Evolutionary conservation across 2,329 filamentous ascomycete species (phyloP), one percentile per base, ranked within the genome.

Genomic region (Albophoma yamanashiensis): DNA sequence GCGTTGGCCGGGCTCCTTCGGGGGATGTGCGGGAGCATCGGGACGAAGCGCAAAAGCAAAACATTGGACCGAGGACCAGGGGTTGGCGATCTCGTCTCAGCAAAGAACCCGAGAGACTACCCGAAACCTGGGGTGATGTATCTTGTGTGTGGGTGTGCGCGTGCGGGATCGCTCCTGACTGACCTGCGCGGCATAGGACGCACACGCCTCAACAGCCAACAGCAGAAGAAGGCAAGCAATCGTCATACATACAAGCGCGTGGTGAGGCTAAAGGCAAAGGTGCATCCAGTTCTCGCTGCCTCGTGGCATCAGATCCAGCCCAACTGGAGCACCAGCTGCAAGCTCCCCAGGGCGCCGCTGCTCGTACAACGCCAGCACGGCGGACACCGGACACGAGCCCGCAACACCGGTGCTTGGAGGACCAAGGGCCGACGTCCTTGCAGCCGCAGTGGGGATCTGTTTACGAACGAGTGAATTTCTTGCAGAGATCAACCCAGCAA

Each of bases 31-130:
- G 55, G 39, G 55, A 31, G 40, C 17, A 27, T 57, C 55, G 55
- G 55, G 55, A 57, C 55, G 55, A 57, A 36, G 55, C 55, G 55
- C 55, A 57, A 36, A 57, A 57, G 40, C 39, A 45, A 57, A 43
- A n/a, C 39, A 31, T 43, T 34, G 39, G 39, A 11, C 27, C 55
- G 55, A 56, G 38, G 36, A 56, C 25, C 22, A 27, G n/a, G n/a
- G 53, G 40, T 40, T 38, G 27, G 15, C 55, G 38, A 56, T 39
- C 27, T 56, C 55, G 22, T 31, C 17, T 43, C 22, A 40, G 25
- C 39, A 31, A 34, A 17, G 7, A 45, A 34, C 27, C 38, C 50
- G 50, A 34, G 43, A 20, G 50, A 22, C 50, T 15, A 22, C 11
- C 20, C 20, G 34, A 55, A 34, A n/a, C 20, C 20, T n/a, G 50